Evolutionary conservation across 225 moss, liverwort and hornwort species (phyloP).

Genomic region (Asterella californica): DNA sequence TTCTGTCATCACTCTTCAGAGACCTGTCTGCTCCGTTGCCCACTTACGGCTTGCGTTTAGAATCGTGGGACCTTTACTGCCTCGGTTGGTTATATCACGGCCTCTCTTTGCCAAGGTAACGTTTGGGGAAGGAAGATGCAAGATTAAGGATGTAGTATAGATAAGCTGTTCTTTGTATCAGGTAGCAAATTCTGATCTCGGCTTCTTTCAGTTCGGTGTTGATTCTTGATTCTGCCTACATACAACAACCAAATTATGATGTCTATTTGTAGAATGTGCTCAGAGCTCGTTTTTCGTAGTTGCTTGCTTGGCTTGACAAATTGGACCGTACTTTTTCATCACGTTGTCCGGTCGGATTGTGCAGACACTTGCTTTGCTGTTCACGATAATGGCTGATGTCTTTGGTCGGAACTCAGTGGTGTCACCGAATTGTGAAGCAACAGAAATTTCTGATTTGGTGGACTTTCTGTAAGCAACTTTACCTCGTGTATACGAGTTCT

Average conservation of each 20-base stretch:
- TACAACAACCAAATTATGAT: not conserved
- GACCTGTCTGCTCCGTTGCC: conserved; percentile 78
- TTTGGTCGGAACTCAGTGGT: conserved; percentile 69
- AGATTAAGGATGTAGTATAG: not conserved
- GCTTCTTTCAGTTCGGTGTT: not conserved
- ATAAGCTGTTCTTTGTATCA: not conserved
- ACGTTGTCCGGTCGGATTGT: not conserved
- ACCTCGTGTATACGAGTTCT: not conserved
- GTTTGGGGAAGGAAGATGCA: not conserved
- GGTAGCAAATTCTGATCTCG: not conserved
- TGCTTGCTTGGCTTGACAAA: not conserved
- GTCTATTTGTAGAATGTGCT: not conserved
- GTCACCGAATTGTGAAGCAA: conserved; percentile 47
- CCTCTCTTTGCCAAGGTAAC: conserved; percentile 76
- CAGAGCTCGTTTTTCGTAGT: not conserved
- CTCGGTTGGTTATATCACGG: conserved; percentile 75
- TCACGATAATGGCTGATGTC: conserved; percentile 85
- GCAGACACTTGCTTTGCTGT: conserved; percentile 85
- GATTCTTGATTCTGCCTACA: not conserved
- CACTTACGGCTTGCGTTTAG: conserved; percentile 91
- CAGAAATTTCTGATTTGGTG: conserved; percentile 81
- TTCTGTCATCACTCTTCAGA: conserved; percentile 75
- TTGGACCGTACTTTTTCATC: not conserved
- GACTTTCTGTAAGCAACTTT: conserved; percentile 66
- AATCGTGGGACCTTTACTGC: conserved; percentile 87